A percentile compares a stretch with the other conserved stretches of the same genome.
phyloP scores from a whole-genome alignment of 306 rosid genomes.

The Prunus persica region DNA sequence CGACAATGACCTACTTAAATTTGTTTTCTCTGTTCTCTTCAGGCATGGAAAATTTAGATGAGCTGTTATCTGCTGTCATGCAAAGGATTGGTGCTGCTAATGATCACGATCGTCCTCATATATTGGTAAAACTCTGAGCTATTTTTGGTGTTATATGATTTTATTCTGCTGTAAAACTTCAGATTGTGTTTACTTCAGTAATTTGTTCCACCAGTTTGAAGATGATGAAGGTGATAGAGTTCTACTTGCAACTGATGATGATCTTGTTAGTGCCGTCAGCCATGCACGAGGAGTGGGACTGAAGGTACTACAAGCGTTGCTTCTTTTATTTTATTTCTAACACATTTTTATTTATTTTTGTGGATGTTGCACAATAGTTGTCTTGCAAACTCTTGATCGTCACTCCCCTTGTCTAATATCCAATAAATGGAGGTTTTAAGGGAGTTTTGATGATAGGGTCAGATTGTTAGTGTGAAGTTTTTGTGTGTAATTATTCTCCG shows the following conservation, averaged over 20 bases:
- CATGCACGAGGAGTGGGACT: conserved; percentile 62
- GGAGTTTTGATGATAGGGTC: not conserved
- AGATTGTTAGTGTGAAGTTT: not conserved
- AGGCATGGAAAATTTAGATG: conserved; percentile 72
- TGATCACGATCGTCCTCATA: conserved; percentile 47
- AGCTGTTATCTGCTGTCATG: conserved; percentile 61
- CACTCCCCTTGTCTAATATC: not conserved
- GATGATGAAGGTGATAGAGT: conserved; percentile 94
- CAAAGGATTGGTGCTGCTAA: conserved; percentile 53
- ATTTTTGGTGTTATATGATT: conserved; percentile 12
- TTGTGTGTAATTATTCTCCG: not conserved
- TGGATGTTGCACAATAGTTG: not conserved
- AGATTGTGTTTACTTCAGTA: not conserved
- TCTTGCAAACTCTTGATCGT: not conserved
- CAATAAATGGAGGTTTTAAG: not conserved
- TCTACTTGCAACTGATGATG: conserved; percentile 64
- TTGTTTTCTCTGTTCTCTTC: not conserved
- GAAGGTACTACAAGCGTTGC: conserved; percentile 54
- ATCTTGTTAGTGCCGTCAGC: conserved; percentile 69
- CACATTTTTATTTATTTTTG: not conserved
- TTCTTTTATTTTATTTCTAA: conserved; percentile 11
- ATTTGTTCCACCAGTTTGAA: conserved; percentile 51
- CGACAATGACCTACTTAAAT: not conserved
- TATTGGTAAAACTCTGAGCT: conserved; percentile 55
- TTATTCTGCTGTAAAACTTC: conserved; percentile 4